Conservation (phyloP, 805 yeast genomes). For the Metschnikowia kunwiensis region DNA sequence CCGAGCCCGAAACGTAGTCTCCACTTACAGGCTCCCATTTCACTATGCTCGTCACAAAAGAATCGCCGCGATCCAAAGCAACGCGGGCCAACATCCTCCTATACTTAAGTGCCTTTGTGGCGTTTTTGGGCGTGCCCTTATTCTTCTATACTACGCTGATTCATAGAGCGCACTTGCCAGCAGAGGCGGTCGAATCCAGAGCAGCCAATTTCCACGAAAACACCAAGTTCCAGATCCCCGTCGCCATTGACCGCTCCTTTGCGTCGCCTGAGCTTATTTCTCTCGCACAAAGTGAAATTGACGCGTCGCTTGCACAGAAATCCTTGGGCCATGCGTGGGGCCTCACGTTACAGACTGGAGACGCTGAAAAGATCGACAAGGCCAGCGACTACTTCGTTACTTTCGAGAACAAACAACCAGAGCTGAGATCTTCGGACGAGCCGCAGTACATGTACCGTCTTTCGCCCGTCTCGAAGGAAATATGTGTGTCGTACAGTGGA, state of each 20-base stretch:
- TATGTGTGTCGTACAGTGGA: slow-evolving; percentile 28
- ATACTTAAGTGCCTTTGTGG: slow-evolving; percentile 19
- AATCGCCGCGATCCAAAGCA: slow-evolving; percentile 9
- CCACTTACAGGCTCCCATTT: too few species aligned
- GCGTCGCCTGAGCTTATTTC: slow-evolving; percentile 30
- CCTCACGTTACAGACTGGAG: slow-evolving; percentile 22
- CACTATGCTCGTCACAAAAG: slow-evolving; percentile 11
- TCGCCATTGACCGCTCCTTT: slow-evolving; percentile 34
- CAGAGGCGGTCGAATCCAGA: slow-evolving; percentile 34
- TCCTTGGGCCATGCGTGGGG: slow-evolving; percentile 29
- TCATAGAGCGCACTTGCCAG: slow-evolving; percentile 60
- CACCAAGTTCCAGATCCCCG: slow-evolving; percentile 39
- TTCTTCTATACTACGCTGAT: slow-evolving; percentile 61
- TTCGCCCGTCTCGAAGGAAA: slow-evolving; percentile 37
- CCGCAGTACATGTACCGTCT: slow-evolving; percentile 21
- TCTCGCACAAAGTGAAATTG: slow-evolving; percentile 35
- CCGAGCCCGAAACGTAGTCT: too few species aligned
- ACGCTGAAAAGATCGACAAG: slow-evolving; percentile 15
- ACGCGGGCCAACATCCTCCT: slow-evolving; percentile 12
- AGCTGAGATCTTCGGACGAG: too few species aligned
- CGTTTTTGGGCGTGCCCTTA: slow-evolving; percentile 52
- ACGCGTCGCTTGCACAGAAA: slow-evolving; percentile 23
- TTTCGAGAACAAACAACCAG: slow-evolving; percentile 16
- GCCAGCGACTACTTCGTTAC: slow-evolving; percentile 37
- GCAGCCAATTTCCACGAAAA: slow-evolving; percentile 22